These are phyloP conservation scores for Hyaloscypha variabilis DNA, from an alignment of 495 filamentous ascomycete species.

Conservation along the genomic window DNA sequence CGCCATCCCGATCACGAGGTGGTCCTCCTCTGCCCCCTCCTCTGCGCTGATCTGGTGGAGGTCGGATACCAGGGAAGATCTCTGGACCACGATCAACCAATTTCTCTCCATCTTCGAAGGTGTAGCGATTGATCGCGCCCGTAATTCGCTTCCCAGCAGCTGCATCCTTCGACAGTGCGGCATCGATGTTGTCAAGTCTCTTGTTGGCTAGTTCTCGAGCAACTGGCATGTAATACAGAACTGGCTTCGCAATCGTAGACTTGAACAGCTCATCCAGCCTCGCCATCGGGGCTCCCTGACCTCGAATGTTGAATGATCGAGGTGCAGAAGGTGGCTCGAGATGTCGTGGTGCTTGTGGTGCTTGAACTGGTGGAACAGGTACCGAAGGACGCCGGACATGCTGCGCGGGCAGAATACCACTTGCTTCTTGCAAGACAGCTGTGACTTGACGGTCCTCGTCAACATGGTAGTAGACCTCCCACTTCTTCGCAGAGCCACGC, in stretches of 20 bases:
- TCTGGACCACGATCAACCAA: constrained; percentile 81
- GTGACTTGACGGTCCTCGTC: constrained; percentile 51
- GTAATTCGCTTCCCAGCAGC: constrained; percentile 48
- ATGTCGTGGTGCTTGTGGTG: constrained; percentile 24
- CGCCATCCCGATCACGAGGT: constrained; percentile 13
- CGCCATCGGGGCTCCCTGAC: constrained; percentile 3
- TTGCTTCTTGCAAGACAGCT: constrained; percentile 56
- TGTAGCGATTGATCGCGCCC: constrained; percentile 72
- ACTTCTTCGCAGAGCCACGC: constrained; percentile 49
- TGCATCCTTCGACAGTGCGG: constrained; percentile 46
- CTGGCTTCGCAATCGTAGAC: constrained; percentile 36
- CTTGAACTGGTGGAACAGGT: background rate
- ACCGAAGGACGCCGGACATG: constrained; percentile 36
- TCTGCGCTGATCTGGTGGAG: constrained; percentile 36
- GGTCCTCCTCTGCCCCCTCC: constrained; percentile 15
- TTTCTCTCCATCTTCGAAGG: constrained; percentile 70
- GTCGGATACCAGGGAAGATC: constrained; percentile 58
- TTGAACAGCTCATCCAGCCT: constrained; percentile 29
- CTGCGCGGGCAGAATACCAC: constrained; percentile 28
- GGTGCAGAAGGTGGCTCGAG: constrained; percentile 48
- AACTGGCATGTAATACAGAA: constrained; percentile 49
- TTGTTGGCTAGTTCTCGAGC: constrained; percentile 54
- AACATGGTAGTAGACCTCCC: constrained; percentile 74
- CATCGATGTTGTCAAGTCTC: constrained; percentile 68
- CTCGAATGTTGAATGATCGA: constrained; percentile 23